Conservation (phyloP, 371 early-diverging fungal species). For the Mortierella sp. region DNA sequence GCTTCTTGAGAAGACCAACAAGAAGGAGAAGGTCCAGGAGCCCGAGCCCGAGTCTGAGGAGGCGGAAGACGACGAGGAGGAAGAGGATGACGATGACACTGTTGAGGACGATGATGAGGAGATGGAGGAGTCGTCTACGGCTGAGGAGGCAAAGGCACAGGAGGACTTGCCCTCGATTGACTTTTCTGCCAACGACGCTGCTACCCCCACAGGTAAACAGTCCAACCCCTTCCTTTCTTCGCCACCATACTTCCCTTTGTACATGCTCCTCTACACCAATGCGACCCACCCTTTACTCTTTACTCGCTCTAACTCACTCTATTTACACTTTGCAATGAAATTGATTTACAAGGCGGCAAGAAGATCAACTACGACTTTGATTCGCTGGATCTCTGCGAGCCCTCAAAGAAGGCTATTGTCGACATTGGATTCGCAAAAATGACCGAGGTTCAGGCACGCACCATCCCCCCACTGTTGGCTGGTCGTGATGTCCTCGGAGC, state of each 20-base stretch:
- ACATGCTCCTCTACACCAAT: no score
- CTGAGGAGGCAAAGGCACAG: conserved; percentile 30
- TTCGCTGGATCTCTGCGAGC: conserved; percentile 73
- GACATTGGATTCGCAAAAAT: conserved; percentile 96
- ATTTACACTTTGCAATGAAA: background rate
- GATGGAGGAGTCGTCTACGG: conserved; percentile 30
- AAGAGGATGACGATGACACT: conserved; percentile 53
- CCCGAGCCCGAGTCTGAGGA: conserved; percentile 45
- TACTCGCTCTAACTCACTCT: background rate
- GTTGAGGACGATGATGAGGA: conserved; percentile 56
- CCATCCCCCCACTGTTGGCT: conserved; percentile 94
- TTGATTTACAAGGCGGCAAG: conserved; percentile 37
- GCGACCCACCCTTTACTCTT: background rate
- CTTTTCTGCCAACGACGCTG: conserved; percentile 41
- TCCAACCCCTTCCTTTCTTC: background rate
- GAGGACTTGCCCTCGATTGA: conserved; percentile 42
- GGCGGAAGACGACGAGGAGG: conserved; percentile 53
- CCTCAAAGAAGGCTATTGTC: conserved; percentile 85
- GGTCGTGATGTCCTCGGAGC: conserved; percentile 99
- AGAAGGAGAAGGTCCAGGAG: conserved; percentile 54
- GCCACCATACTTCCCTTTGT: background rate
- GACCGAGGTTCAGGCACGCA: conserved; percentile 98
- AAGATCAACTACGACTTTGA: conserved; percentile 70
- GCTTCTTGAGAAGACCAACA: conserved; percentile 51
- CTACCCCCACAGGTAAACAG: conserved; percentile 26